Evolutionary conservation across 176 grass and related monocot genomes (phyloP).

Genomic region (Eragrostis curvula): DNA sequence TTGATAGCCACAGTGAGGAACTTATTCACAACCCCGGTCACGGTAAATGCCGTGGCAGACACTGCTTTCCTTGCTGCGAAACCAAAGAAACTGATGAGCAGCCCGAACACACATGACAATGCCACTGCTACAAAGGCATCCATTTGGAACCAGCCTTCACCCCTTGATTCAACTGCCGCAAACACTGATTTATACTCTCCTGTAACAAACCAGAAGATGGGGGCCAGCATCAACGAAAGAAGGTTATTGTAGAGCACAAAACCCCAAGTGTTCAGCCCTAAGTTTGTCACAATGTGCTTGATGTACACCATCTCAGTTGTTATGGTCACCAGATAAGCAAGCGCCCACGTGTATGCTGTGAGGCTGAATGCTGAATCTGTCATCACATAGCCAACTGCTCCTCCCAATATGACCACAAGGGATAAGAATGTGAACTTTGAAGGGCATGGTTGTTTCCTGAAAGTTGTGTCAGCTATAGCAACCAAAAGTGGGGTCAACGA

Average conservation of each 20-base stretch:
- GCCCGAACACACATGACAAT: slow-evolving; percentile 71
- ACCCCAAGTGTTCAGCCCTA: slow-evolving; percentile 84
- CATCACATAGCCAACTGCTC: slow-evolving; percentile 78
- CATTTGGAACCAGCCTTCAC: slow-evolving; percentile 55
- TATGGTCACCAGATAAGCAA: slow-evolving; percentile 81
- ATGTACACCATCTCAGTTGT: slow-evolving; percentile 95
- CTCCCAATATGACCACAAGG: slow-evolving; percentile 76
- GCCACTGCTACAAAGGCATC: slow-evolving; percentile 71
- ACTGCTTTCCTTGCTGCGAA: slow-evolving; percentile 77
- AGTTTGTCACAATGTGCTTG: slow-evolving; percentile 78
- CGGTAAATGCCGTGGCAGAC: slow-evolving; percentile 87
- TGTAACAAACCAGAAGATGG: slow-evolving; percentile 75
- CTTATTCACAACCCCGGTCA: slow-evolving; percentile 86
- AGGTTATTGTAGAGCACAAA: slow-evolving; percentile 88
- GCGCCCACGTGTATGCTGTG: slow-evolving; percentile 80
- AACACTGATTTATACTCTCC: slow-evolving; percentile 63
- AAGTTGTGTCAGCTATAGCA: slow-evolving; percentile 79
- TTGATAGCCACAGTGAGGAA: slow-evolving; percentile 86
- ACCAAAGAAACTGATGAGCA: slow-evolving; percentile 89
- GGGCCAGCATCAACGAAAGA: slow-evolving; percentile 68
- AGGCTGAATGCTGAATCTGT: slow-evolving; percentile 83
- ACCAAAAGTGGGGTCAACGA: slow-evolving; percentile 82
- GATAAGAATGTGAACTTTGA: slow-evolving; percentile 82
- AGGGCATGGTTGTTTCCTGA: slow-evolving; percentile 80
- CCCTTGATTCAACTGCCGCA: slow-evolving; percentile 36